These are phyloP conservation scores for Bryopsis sp. DNA, from an alignment of 139 green algal species.

Conservation along the genomic window DNA sequence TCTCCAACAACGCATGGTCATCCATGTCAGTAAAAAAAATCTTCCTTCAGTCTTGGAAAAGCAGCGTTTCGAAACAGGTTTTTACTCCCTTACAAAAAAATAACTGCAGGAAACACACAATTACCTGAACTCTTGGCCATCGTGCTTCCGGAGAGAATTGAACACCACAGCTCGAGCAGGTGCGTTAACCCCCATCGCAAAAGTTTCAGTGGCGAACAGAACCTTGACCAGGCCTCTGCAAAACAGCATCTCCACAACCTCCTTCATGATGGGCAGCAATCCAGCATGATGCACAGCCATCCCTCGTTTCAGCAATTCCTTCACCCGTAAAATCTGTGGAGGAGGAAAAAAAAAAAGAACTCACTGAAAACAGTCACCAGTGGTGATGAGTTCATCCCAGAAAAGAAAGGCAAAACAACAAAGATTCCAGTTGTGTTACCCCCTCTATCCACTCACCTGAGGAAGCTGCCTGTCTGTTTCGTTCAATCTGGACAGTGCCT, in stretches of 20 bases:
- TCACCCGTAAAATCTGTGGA: conserved; percentile 76
- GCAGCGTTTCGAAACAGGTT: no score
- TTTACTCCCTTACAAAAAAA: no score
- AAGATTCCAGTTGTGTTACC: no score
- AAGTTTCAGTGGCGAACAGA: conserved; percentile 94
- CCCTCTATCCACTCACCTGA: no score
- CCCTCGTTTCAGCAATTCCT: conserved; percentile 76
- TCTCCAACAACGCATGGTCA: no score
- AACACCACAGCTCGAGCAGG: conserved; percentile 90
- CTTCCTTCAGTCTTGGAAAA: no score
- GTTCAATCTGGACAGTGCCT: conserved; percentile 53
- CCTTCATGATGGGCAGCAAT: conserved; percentile 95
- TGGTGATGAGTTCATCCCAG: background rate
- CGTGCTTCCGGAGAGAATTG: conserved; percentile 77
- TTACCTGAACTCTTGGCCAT: conserved; percentile 74
- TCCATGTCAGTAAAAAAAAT: no score
- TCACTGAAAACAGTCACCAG: background rate
- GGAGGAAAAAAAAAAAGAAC: no score
- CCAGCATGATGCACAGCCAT: conserved; percentile 92
- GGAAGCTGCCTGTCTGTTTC: conserved; percentile 68
- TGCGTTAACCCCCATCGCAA: conserved; percentile 98
- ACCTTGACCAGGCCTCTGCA: conserved; percentile 87
- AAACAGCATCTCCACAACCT: conserved; percentile 98
- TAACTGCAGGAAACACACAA: background rate
- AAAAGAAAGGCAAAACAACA: no score